These are phyloP conservation scores for Boletellus ananiceps DNA, from an alignment of 768 basidiomycete genomes.

Conservation along the genomic window DNA sequence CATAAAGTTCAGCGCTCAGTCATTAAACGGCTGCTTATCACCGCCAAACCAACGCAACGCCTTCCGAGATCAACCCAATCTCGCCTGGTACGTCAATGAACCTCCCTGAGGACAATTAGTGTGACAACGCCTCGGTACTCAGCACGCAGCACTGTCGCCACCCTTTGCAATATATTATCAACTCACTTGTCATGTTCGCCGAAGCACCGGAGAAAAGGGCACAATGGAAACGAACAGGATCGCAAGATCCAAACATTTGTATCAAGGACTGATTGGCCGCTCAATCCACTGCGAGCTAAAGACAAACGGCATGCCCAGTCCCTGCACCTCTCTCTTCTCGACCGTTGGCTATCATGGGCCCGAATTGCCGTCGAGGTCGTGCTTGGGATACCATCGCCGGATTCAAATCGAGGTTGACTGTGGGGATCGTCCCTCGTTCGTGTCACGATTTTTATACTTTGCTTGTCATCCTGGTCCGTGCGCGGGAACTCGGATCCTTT, in stretches of 20 bases:
- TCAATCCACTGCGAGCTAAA: slow-evolving; percentile 38
- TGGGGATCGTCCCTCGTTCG: slow-evolving; percentile 20
- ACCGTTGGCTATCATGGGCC: slow-evolving; percentile 20
- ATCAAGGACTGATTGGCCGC: slow-evolving; percentile 71
- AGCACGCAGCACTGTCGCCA: neutral
- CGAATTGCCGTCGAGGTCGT: slow-evolving; percentile 23
- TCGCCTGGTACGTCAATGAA: slow-evolving; percentile 2
- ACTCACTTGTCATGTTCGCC: neutral
- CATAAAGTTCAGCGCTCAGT: neutral
- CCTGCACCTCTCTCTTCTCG: slow-evolving; percentile 50
- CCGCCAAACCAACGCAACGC: neutral
- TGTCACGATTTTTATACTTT: slow-evolving; percentile 26
- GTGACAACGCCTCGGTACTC: neutral
- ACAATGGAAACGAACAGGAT: neutral
- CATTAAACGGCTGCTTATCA: neutral
- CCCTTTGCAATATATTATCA: neutral
- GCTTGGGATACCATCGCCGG: slow-evolving; percentile 24
- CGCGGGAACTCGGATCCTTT: slow-evolving; percentile 30
- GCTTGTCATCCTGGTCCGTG: slow-evolving; percentile 45
- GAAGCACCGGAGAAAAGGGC: neutral
- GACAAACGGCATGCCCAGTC: slow-evolving; percentile 73
- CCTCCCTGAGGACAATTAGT: neutral
- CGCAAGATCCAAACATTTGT: slow-evolving; percentile 27
- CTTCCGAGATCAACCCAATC: slow-evolving; percentile 6
- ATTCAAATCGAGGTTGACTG: slow-evolving; percentile 42